phyloP scores from a whole-genome alignment of 1,284 basidiomycete genomes.

The Pholiota adiposa region DNA sequence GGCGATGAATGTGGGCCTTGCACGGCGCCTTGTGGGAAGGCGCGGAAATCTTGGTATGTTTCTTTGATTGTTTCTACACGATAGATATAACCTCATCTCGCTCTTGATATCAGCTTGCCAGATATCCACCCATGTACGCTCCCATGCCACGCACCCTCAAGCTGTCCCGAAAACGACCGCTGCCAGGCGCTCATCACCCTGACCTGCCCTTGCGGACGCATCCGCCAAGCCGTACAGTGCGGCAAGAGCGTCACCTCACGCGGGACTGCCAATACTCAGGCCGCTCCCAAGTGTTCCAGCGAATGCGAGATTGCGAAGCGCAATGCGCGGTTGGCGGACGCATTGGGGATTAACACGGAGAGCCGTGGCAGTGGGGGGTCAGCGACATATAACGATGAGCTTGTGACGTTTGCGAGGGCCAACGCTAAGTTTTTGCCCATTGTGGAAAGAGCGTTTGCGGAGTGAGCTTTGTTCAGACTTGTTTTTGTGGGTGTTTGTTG shows the following conservation, averaged over 20 bases:
- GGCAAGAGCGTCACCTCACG: conserved; percentile 58
- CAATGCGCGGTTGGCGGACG: conserved; percentile 86
- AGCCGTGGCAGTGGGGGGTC: conserved; percentile 30
- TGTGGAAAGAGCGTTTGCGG: conserved; percentile 80
- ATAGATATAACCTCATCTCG: not conserved
- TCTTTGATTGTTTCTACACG: not conserved
- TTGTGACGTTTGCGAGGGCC: conserved; percentile 61
- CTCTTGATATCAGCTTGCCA: conserved; percentile 46
- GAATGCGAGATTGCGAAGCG: conserved; percentile 85
- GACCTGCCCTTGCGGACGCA: conserved; percentile 81
- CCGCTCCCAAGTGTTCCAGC: conserved; percentile 70
- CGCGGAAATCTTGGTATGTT: conserved; percentile 77
- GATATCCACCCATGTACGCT: conserved; percentile 72
- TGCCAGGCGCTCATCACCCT: conserved; percentile 71
- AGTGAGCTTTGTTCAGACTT: conserved; percentile 50
- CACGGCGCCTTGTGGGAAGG: conserved; percentile 78
- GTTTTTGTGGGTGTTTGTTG: not conserved
- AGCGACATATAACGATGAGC: conserved; percentile 64
- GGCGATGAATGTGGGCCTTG: conserved; percentile 79
- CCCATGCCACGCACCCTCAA: conserved; percentile 84
- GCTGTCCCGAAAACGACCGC: conserved; percentile 79
- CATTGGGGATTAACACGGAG: conserved; percentile 76
- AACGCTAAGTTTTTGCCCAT: conserved; percentile 70
- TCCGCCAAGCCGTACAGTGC: conserved; percentile 74
- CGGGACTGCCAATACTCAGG: conserved; percentile 39